Evolutionary conservation across 176 grass and related monocot genomes (phyloP).

Genomic region (Olyra latifolia): DNA sequence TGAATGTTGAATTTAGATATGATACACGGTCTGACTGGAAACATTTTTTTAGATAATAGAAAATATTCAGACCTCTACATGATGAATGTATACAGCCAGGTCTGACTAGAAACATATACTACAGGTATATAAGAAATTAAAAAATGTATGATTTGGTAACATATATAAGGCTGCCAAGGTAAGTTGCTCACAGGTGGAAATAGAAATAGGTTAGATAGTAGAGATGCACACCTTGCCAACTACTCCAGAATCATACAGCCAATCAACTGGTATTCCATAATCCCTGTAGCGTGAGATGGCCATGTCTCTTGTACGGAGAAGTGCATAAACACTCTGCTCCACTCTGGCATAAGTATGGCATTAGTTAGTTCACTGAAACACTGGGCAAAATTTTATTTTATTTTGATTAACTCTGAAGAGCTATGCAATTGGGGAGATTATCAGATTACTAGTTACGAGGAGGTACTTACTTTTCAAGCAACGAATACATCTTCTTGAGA

Average conservation of each 20-base stretch:
- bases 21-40: not conserved
- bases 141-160: not conserved
- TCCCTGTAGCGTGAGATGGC: conserved; percentile 77
- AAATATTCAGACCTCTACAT: no score
- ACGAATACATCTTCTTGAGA: conserved; percentile 93
- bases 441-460: conserved; percentile 25
- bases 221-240: conserved; percentile 80
- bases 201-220: conserved; percentile 1
- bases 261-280: conserved; percentile 86
- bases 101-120: not conserved
- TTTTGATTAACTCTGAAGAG: not conserved
- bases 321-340: conserved; percentile 91
- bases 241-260: conserved; percentile 78
- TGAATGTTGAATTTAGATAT: conserved; percentile 20
- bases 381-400: not conserved
- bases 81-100: no score
- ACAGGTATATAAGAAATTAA: not conserved
- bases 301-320: conserved; percentile 90
- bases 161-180: not conserved
- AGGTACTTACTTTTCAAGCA: conserved; percentile 83
- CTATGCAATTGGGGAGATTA: not conserved
- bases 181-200: not conserved
- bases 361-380: conserved; percentile 2
- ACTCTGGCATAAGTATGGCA: conserved; percentile 48
- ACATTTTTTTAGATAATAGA: no score